Base-by-base conservation (phyloP, 495 filamentous ascomycete species). In the Penicillium atrosanguineum region DNA sequence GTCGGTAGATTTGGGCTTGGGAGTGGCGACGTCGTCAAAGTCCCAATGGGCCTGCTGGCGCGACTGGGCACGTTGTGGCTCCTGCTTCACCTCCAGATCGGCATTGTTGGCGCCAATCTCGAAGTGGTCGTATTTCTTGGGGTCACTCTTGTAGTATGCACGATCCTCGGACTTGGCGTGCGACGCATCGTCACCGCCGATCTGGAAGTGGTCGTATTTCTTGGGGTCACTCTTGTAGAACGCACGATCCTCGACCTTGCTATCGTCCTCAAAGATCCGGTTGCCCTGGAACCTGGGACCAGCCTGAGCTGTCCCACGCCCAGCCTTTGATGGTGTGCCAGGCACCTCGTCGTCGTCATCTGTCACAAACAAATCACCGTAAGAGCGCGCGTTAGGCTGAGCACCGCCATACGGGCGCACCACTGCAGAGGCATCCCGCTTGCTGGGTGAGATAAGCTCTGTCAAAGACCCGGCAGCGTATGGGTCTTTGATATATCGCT, bases 181-280 rank as follows among this genome's bases (percentile, higher is more conserved):
- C 2, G 23, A 2, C 23, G 53, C 62, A 48, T 72, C 69, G 47
- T 84, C 86, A 56, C 87, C 86, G 36, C 79, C 85, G 64, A 97
- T 84, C 49, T 95, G 87, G 64, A 97, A 97, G 69, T 98, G 93
- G 31, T 85, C 72, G 70, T 86, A 97, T 63, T 89, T 93, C 60
- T 82, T 81, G 11, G 89, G 80, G 60, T 92, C 74, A 61, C 65
- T 80, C 74, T 78, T 86, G 73, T 79, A 55, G 37, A 7, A 9
- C 18, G 42, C 43, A 4, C 44, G 56, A 11, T 25, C 45, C 23
- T 21, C 42, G 14, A 21, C 21, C 8, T 50, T 43, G 4, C 82
- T 79, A 18, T 87, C 79, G 14, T 75, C 74, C 28, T 84, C 81
- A 52, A 90, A 90, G 45, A 91, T 72, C 23, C 86, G 85, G 48